These are phyloP conservation scores for Moringa oleifera DNA, from an alignment of 345 rosid species.

Conservation along the genomic window DNA sequence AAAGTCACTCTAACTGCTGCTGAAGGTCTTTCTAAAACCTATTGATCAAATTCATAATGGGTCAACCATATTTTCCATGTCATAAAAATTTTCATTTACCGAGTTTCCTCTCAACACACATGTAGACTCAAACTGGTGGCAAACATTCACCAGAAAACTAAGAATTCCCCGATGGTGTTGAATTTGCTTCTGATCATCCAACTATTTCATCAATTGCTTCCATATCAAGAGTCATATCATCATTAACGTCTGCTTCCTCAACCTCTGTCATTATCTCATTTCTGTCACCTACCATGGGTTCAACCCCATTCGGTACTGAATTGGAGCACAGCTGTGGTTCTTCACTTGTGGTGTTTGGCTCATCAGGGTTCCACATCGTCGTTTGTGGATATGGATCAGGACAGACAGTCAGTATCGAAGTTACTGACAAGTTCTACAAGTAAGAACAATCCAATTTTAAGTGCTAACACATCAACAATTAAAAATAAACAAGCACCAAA, in stretches of 20 bases:
- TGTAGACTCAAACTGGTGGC: neutral
- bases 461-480: neutral
- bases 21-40: too few species aligned
- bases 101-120: too few species aligned
- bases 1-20: too few species aligned
- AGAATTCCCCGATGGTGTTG: slow-evolving; percentile 17
- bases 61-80: too few species aligned
- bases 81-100: too few species aligned
- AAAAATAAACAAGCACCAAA: neutral
- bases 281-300: slow-evolving; percentile 47
- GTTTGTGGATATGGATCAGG: slow-evolving; percentile 41
- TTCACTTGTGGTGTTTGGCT: slow-evolving; percentile 23
- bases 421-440: slow-evolving; percentile 73
- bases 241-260: slow-evolving; percentile 61
- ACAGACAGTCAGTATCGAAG: slow-evolving; percentile 53
- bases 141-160: neutral
- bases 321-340: slow-evolving; percentile 25
- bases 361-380: slow-evolving; percentile 21
- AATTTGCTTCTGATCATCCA: slow-evolving; percentile 44
- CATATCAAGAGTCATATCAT: slow-evolving; percentile 62
- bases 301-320: slow-evolving; percentile 54
- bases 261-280: slow-evolving; percentile 74
- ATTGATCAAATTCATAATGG: too few species aligned
- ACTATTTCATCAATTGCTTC: slow-evolving; percentile 55
- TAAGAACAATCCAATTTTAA: neutral